A percentile compares a stretch with the other conserved stretches of the same genome.
Evolutionary conservation across 257 asterid species (phyloP).

Genomic region (Ocimum tenuiflorum): DNA sequence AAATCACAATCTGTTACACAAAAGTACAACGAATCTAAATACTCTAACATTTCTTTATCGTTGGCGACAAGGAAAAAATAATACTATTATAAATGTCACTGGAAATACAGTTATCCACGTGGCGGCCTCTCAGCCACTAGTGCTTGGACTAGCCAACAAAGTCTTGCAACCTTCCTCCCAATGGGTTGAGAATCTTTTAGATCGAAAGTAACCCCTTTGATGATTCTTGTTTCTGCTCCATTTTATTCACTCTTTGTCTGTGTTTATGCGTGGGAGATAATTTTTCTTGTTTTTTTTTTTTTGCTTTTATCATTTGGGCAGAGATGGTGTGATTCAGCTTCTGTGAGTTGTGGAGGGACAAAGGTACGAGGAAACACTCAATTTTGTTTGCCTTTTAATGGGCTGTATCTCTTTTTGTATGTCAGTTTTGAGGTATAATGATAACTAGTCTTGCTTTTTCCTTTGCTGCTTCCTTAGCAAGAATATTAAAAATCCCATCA

Average conservation of each 20-base stretch:
- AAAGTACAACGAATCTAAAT: not conserved
- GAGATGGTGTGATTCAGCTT: slow-evolving; percentile 15
- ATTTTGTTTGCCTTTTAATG: slow-evolving; percentile 7
- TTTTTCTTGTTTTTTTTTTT: not conserved
- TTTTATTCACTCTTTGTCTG: not conserved
- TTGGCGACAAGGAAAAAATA: not conserved
- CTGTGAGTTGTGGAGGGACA: slow-evolving; percentile 16
- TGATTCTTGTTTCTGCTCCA: slow-evolving; percentile 11
- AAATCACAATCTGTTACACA: not conserved
- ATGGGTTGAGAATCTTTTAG: slow-evolving; percentile 11
- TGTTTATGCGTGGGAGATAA: not conserved
- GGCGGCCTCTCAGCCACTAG: slow-evolving; percentile 32
- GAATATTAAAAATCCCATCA: slow-evolving; percentile 3
- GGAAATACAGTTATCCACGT: slow-evolving; percentile 29
- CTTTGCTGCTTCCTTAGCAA: not conserved
- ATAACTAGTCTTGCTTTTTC: not conserved
- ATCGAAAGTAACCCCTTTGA: not conserved
- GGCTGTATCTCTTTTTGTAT: not conserved
- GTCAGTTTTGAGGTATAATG: not conserved
- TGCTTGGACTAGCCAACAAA: slow-evolving; percentile 9
- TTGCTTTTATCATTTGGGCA: not conserved
- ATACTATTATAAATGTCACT: not conserved
- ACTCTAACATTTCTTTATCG: not conserved
- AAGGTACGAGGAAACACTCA: slow-evolving; percentile 21
- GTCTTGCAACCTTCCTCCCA: slow-evolving; percentile 3